phyloP scores from a whole-genome alignment of 495 filamentous ascomycete genomes.

The Penicillium bovifimosum region DNA sequence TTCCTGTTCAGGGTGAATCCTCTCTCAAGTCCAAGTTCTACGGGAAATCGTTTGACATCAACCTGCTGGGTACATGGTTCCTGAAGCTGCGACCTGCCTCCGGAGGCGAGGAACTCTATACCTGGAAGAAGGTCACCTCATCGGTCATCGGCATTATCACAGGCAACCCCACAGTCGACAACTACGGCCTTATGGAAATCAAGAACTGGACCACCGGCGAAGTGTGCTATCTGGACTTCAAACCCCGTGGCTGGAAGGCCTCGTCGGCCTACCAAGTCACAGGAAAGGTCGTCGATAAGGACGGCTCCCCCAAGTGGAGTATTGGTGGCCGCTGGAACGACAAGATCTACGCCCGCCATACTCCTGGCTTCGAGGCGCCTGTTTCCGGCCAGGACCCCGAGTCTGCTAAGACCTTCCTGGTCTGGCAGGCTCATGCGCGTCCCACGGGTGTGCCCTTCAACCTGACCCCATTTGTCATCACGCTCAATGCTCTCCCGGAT shows the following conservation, averaged over 20 bases:
- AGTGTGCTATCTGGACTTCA: slow-evolving; percentile 86
- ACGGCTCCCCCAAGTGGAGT: slow-evolving; percentile 73
- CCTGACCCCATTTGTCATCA: slow-evolving; percentile 91
- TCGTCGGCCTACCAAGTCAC: slow-evolving; percentile 80
- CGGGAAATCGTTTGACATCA: slow-evolving; percentile 95
- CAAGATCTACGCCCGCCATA: slow-evolving; percentile 89
- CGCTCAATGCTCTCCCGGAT: slow-evolving; percentile 83
- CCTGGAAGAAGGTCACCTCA: slow-evolving; percentile 98
- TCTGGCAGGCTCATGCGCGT: slow-evolving; percentile 83
- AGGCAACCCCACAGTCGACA: slow-evolving; percentile 93
- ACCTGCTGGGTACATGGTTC: slow-evolving; percentile 96
- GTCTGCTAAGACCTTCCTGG: slow-evolving; percentile 68
- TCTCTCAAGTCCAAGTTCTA: slow-evolving; percentile 98
- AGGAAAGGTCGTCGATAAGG: slow-evolving; percentile 72
- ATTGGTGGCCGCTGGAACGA: slow-evolving; percentile 97
- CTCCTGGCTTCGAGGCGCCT: slow-evolving; percentile 78
- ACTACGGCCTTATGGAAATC: slow-evolving; percentile 96
- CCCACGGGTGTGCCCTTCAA: slow-evolving; percentile 91
- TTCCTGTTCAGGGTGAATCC: slow-evolving; percentile 65
- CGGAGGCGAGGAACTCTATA: slow-evolving; percentile 85
- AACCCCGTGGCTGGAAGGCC: slow-evolving; percentile 90
- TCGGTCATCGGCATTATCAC: slow-evolving; percentile 98
- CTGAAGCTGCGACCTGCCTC: slow-evolving; percentile 73
- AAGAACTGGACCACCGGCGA: slow-evolving; percentile 96
- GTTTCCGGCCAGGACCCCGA: slow-evolving; percentile 52